Base-by-base conservation (phyloP, 257 asterid genomes). In the Plantago ovata region DNA sequence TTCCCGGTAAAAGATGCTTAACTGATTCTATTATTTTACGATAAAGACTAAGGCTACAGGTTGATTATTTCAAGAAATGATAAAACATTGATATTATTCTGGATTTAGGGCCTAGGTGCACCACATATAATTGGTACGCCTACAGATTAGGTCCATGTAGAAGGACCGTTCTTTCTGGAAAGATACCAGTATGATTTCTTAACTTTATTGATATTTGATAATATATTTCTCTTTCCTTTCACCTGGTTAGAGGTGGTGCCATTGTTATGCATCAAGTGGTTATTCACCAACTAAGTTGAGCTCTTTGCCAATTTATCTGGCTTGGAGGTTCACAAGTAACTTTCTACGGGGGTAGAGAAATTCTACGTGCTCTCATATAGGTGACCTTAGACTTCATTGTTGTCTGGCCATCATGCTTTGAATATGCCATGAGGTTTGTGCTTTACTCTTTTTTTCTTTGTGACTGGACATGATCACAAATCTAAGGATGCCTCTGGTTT, bases 11-110 rank as follows among this genome's bases (percentile, higher is more conserved):
- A 28, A 50, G 15, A 64, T 67, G 45, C 56, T 66, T 53, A 50
- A 28, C 50, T 15, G 56, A 61, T 15, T 53, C 54, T 58, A 32
- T 55, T n/a, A 54, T 63, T 20, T 51, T 51, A 23, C 68, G 50
- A 19, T 53, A 43, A 46, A 58, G 65, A 59, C 63, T 72, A 60
- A 74, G 66, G 73, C 36, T 32, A 45, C 45, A 53, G 64, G 53
- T 60, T 61, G 42, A 57, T 61, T 62, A 20, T 58, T 62, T 52
- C 68, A 54, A n/a, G n/a, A n/a, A n/a, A n/a, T n/a, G n/a, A n/a
- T 53, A 20, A n/a, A 48, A 23, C 50, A 38, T n/a, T 45, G 42
- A 59, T 57, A 43, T 20, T 19, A 32, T 15, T 47, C 53, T 44
- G 52, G 40, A 42, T 60, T 23, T 45, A 58, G 38, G 18, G 18